A percentile compares a stretch with the other conserved stretches of the same genome.
Evolutionary conservation across 192 early-diverging fungal genomes (phyloP).

Genomic region (Mortierella claussenii): DNA sequence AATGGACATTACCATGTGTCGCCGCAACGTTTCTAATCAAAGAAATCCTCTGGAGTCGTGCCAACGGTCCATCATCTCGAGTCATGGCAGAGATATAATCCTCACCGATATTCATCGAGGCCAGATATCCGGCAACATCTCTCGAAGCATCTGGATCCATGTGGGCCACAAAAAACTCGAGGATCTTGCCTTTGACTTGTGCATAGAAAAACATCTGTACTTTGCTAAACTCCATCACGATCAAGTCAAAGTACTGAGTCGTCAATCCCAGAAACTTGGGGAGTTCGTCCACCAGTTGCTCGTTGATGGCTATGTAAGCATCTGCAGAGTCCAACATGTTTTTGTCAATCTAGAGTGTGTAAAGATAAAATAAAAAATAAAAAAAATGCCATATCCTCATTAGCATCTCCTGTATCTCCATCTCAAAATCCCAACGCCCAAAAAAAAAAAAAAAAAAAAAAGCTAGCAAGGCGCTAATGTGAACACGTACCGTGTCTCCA

Average conservation of each 20-base stretch:
- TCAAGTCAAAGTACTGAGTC: constrained; percentile 68
- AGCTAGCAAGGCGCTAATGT: no score
- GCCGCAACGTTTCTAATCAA: constrained; percentile 23
- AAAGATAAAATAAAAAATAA: no score
- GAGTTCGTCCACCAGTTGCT: constrained; percentile 78
- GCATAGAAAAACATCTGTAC: constrained; percentile 65
- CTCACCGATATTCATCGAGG: constrained; percentile 41
- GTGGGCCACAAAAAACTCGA: constrained; percentile 46
- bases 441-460: constrained; percentile 1
- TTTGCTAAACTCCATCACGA: constrained; percentile 63
- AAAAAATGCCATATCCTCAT: no score
- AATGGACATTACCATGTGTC: constrained; percentile 31
- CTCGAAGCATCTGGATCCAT: constrained; percentile 35
- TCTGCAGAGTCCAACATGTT: constrained; percentile 71
- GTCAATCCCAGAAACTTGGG: constrained; percentile 70
- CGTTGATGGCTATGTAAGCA: constrained; percentile 73
- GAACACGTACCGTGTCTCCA: constrained; percentile 66
- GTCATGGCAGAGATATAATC: constrained; percentile 44
- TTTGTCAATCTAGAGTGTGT: constrained; percentile 65
- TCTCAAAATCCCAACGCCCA: not conserved
- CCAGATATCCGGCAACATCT: constrained; percentile 28
- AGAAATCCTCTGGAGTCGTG: constrained; percentile 20
- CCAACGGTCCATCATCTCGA: constrained; percentile 34
- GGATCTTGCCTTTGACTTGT: constrained; percentile 55
- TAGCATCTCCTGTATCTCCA: no score